Conservation (phyloP, 352 stramenopile genomes). For the Pythium aphanidermatum region DNA sequence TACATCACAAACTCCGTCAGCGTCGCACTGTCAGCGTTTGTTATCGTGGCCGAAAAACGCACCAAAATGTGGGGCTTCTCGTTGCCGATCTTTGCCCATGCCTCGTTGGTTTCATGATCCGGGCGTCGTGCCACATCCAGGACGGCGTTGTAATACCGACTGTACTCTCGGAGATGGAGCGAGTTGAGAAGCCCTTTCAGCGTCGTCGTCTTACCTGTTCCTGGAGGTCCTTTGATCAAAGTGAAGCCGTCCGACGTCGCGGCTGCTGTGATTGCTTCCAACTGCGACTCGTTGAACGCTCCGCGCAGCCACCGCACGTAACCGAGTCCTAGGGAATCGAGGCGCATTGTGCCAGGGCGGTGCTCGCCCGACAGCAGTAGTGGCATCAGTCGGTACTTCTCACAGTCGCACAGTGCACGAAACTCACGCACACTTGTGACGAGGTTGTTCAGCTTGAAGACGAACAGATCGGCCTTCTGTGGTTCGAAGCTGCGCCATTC, state of each 20-base stretch:
- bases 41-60: no score
- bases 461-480: conserved; percentile 35
- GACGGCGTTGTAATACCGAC: conserved; percentile 88
- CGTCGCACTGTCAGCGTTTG: no score
- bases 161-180: conserved; percentile 90
- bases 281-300: conserved; percentile 87
- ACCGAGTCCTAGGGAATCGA: conserved; percentile 72
- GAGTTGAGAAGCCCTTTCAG: conserved; percentile 90
- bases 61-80: conserved; percentile 92
- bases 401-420: conserved; percentile 76
- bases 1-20: background rate
- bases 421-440: conserved; percentile 87
- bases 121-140: conserved; percentile 72
- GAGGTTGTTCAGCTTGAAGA: conserved; percentile 87
- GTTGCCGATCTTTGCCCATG: conserved; percentile 77
- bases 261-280: conserved; percentile 84
- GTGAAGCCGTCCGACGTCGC: conserved; percentile 88
- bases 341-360: conserved; percentile 60
- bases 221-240: conserved; percentile 87
- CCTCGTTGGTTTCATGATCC: conserved; percentile 75
- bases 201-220: conserved; percentile 91
- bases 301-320: conserved; percentile 78
- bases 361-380: conserved; percentile 73
- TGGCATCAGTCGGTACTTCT: conserved; percentile 65
- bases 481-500: conserved; percentile 48